Base-by-base conservation (phyloP, 805 yeast species). In the Middelhovenomyces tepae region DNA sequence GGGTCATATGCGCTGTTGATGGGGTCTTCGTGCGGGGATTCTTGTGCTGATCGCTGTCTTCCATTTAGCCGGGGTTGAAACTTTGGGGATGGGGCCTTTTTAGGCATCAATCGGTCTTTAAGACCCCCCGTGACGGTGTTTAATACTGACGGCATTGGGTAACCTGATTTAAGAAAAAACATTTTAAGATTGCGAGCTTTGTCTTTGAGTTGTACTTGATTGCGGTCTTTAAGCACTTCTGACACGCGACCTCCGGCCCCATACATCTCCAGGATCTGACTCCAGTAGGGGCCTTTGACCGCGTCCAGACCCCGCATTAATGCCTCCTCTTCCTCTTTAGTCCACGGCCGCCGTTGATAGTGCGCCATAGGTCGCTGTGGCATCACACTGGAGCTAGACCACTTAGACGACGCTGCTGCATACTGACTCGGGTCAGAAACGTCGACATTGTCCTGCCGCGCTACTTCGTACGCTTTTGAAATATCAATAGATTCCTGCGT, bases 131-230 rank as follows among this genome's bases (percentile, higher is more conserved):
- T 89, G 14, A 89, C 97, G 42, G 79, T 76, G 34, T 64, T 65
- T 39, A 91, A 60, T 48, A 84, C 87, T 2, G 69, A 75, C 0
- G 98, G 98, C 2, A 89, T 72, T 7, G 81, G 79, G 22, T 75
- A 56, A 1, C 81, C 82, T 32, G 76, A 70, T 49, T 85, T 82
- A 38, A 86, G 60, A 53, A 79, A 85, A 44, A 78, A 77, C 72
- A 87, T 71, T 54, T 91, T 91, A 85, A 95, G 81, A 53, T 91
- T 91, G 44, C 98, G 70, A 0, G 97, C 97, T 54, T 91, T 91
- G 54, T 91, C 98, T 56, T 91, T 91, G 38, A 91, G 66, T 53
- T 91, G 98, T 11, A 89, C 84, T 49, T 86, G 94, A 3, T 81
- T 78, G 52, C 98, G 67, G 53, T 85, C 82, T 56, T 85, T 89